A percentile compares a stretch with the other conserved stretches of the same genome.
phyloP scores from a whole-genome alignment of 139 green algal species.

The Chlamydomonas sphaeroides region DNA sequence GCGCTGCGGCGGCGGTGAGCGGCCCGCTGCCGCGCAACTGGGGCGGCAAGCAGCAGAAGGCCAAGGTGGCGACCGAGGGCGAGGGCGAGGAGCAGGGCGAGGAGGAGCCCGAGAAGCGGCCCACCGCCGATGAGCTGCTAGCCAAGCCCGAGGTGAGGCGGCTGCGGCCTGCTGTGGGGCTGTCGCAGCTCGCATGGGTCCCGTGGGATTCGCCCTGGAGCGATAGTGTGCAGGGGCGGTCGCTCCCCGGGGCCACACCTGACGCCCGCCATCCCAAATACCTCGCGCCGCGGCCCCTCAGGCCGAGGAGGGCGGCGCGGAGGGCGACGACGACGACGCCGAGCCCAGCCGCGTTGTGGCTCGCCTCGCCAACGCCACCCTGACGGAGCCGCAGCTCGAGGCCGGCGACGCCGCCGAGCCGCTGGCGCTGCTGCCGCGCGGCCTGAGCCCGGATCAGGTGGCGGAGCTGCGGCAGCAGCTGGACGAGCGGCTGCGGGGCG shows the following conservation, averaged over 20 bases:
- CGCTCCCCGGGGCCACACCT: too few relatives aligned
- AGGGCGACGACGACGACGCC: constrained; percentile 24
- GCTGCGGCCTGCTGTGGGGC: too few relatives aligned
- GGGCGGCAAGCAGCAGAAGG: constrained; percentile 36
- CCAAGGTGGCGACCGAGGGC: not conserved
- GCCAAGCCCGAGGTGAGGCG: constrained; percentile 35
- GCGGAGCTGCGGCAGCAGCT: constrained; percentile 66
- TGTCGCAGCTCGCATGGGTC: too few relatives aligned
- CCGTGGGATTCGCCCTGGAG: too few relatives aligned
- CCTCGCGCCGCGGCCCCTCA: too few relatives aligned
- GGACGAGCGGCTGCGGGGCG: constrained; percentile 59
- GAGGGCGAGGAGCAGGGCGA: constrained; percentile 4
- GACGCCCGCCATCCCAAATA: too few relatives aligned
- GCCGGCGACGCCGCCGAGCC: constrained; percentile 1
- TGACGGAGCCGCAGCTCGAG: not conserved
- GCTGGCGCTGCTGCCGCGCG: not conserved
- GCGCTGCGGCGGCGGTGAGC: not conserved
- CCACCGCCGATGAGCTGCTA: constrained; percentile 31
- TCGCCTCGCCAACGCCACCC: not conserved
- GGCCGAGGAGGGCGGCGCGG: constrained; percentile 35
- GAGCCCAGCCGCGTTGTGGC: constrained; percentile 35
- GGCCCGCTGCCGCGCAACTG: constrained; percentile 26
- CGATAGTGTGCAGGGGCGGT: too few relatives aligned
- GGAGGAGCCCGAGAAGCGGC: constrained; percentile 24
- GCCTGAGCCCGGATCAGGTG: constrained; percentile 27